A percentile compares a stretch with the other conserved stretches of the same genome.
These are phyloP conservation scores for Monilinia polystroma DNA, from an alignment of 2,329 filamentous ascomycete species.

Conservation along the genomic window DNA sequence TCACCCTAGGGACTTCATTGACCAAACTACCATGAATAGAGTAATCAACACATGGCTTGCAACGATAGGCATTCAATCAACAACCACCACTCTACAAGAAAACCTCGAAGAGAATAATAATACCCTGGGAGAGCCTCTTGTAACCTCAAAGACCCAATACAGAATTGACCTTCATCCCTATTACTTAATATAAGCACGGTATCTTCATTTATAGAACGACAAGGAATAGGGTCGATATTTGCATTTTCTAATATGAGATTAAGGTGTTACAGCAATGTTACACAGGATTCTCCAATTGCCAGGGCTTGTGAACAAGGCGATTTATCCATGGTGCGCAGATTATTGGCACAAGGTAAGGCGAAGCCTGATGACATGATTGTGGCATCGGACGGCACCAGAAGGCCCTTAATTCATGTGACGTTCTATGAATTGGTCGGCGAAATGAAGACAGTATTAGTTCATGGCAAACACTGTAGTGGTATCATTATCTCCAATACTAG, in stretches of 20 bases:
- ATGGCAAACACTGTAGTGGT: too few relatives aligned
- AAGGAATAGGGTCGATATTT: neutral
- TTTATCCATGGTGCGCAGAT: neutral
- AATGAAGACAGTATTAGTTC: too few relatives aligned
- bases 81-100: neutral
- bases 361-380: neutral
- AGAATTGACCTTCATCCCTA: neutral
- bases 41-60: neutral
- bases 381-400: too few relatives aligned
- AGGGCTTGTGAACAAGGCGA: neutral
- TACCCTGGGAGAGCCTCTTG: neutral
- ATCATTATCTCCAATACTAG: neutral
- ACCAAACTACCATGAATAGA: neutral
- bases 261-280: neutral
- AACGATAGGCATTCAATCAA: neutral
- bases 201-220: neutral
- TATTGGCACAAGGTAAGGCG: neutral
- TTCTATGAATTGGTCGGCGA: too few relatives aligned
- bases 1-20: neutral
- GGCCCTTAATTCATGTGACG: too few relatives aligned
- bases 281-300: neutral
- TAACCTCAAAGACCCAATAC: neutral
- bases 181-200: neutral
- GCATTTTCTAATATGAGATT: neutral
- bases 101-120: neutral